A percentile compares a stretch with the other conserved stretches of the same genome.
Conservation (phyloP, 2,329 filamentous ascomycete species). For the Fusarium sp. region DNA sequence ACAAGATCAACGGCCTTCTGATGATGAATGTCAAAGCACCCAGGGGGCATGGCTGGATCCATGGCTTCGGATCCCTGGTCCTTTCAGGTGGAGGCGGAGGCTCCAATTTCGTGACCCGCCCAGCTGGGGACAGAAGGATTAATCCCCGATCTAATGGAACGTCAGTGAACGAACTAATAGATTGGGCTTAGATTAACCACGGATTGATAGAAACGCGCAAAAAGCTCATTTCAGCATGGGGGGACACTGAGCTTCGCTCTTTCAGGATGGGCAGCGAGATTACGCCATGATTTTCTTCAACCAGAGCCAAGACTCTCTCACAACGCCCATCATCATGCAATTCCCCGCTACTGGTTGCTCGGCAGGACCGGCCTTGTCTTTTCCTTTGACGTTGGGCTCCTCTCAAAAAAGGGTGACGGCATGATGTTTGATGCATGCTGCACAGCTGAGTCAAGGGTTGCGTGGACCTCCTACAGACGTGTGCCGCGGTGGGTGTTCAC, state of each 20-base stretch:
- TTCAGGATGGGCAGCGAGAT: slow-evolving; percentile 11
- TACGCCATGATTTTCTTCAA: slow-evolving; percentile 23
- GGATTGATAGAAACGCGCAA: neutral
- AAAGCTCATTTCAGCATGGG: neutral
- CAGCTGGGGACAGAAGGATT: slow-evolving; percentile 16
- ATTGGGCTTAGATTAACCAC: neutral
- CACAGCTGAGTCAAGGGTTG: slow-evolving; percentile 19
- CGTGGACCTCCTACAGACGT: slow-evolving; percentile 14
- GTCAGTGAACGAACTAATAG: slow-evolving; percentile 28
- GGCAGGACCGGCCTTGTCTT: slow-evolving; percentile 18
- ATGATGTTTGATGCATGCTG: slow-evolving; percentile 17
- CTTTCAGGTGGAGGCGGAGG: slow-evolving; percentile 14
- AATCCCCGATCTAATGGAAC: slow-evolving; percentile 35
- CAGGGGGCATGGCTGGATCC: slow-evolving; percentile 17
- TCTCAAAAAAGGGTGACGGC: slow-evolving; percentile 10
- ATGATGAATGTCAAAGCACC: neutral
- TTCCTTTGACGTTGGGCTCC: slow-evolving; percentile 1
- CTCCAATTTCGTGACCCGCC: slow-evolving; percentile 33
- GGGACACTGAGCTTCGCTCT: neutral
- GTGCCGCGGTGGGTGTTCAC: slow-evolving; percentile 20
- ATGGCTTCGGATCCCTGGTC: slow-evolving; percentile 5
- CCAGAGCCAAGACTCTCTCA: neutral
- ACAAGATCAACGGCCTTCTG: neutral
- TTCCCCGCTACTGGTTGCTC: neutral
- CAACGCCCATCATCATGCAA: slow-evolving; percentile 1